Conservation (phyloP, 768 basidiomycete genomes). For the Chalciporus chontae region DNA sequence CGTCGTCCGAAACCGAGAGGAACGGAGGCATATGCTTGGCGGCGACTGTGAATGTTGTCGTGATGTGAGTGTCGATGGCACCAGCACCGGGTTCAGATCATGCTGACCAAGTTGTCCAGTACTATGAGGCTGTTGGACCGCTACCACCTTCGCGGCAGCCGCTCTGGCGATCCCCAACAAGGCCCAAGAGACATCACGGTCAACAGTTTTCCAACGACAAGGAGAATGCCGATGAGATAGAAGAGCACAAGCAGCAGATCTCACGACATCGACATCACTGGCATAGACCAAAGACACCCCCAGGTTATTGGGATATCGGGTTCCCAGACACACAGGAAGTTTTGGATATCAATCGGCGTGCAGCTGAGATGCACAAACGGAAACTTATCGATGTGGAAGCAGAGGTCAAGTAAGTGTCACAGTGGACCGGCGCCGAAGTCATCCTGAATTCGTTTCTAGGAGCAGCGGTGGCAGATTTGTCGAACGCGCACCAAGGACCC, state of each 20-base stretch:
- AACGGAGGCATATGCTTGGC: slow-evolving; percentile 63
- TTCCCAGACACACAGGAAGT: slow-evolving; percentile 87
- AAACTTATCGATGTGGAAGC: slow-evolving; percentile 57
- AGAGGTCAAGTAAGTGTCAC: slow-evolving; percentile 52
- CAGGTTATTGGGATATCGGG: slow-evolving; percentile 86
- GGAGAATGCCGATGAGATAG: slow-evolving; percentile 33
- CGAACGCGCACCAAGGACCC: slow-evolving; percentile 14
- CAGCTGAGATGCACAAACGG: slow-evolving; percentile 65
- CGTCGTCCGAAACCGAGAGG: slow-evolving; percentile 65
- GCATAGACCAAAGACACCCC: slow-evolving; percentile 72
- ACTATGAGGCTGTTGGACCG: slow-evolving; percentile 73
- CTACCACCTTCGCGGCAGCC: slow-evolving; percentile 69
- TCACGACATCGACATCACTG: slow-evolving; percentile 73
- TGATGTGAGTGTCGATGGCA: slow-evolving; percentile 45
- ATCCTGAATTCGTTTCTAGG: slow-evolving; percentile 13
- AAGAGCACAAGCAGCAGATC: slow-evolving; percentile 63
- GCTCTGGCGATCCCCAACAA: slow-evolving; percentile 68
- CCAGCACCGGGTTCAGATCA: no score
- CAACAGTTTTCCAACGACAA: slow-evolving; percentile 17
- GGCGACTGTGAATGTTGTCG: slow-evolving; percentile 82
- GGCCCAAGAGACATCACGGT: slow-evolving; percentile 17
- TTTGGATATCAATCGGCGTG: slow-evolving; percentile 67
- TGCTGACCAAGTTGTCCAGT: slow-evolving; percentile 41
- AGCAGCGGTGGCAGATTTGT: slow-evolving; percentile 25
- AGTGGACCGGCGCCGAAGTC: background rate